Percentiles rank a stretch among this genome's conserved stretches.
These are phyloP conservation scores for Alternaria hordeiaustralica DNA, from an alignment of 2,329 filamentous ascomycete genomes.

Conservation along the genomic window DNA sequence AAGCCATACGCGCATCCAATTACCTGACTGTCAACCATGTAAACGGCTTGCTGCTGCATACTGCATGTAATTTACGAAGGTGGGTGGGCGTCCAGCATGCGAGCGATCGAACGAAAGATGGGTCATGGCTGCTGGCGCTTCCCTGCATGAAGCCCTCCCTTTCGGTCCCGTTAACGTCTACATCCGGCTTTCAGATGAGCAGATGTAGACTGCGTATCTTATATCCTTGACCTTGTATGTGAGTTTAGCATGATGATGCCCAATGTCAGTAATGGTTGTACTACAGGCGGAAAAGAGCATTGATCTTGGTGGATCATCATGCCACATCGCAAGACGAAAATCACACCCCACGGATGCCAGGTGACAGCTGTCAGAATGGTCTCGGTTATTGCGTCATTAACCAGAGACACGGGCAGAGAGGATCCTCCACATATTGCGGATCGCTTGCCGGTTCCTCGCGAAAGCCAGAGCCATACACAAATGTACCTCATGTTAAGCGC, in stretches of 20 bases:
- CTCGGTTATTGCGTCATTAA: slow-evolving; percentile 36
- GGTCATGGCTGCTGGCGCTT: slow-evolving; percentile 20
- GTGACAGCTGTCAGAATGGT: slow-evolving; percentile 13
- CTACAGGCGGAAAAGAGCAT: neutral
- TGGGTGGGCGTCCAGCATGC: slow-evolving; percentile 36
- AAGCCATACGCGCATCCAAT: slow-evolving; percentile 42
- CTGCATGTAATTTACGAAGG: slow-evolving; percentile 30
- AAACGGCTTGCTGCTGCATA: slow-evolving; percentile 37
- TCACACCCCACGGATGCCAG: slow-evolving; percentile 14
- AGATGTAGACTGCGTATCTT: neutral
- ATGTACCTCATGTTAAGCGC: slow-evolving; percentile 25
- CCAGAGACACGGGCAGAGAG: slow-evolving; percentile 27
- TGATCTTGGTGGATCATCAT: neutral
- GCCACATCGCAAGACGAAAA: slow-evolving; percentile 1
- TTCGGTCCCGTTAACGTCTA: slow-evolving; percentile 7
- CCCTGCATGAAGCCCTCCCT: slow-evolving; percentile 27
- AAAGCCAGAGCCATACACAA: slow-evolving; percentile 27
- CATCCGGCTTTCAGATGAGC: slow-evolving; percentile 12
- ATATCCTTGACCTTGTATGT: neutral
- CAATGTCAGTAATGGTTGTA: neutral
- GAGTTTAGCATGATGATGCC: neutral
- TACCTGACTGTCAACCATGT: slow-evolving; percentile 18
- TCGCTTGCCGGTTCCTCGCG: slow-evolving; percentile 44
- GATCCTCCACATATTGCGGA: slow-evolving; percentile 40
- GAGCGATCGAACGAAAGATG: slow-evolving; percentile 34